Percentiles rank a stretch among this genome's conserved stretches.
These are phyloP conservation scores for Syzygium grande DNA, from an alignment of 345 rosid species.

Conservation along the genomic window DNA sequence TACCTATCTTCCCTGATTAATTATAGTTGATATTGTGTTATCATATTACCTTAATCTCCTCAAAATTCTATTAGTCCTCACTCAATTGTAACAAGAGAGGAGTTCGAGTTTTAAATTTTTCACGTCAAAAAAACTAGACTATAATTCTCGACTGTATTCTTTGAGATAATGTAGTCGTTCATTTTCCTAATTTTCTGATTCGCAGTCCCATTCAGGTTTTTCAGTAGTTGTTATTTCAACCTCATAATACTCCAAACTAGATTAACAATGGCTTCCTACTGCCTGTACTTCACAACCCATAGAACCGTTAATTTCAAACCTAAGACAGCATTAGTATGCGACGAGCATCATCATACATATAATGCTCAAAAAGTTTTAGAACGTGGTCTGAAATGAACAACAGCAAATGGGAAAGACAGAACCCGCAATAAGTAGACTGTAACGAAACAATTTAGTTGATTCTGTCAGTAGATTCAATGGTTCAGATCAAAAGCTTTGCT, in stretches of 20 bases:
- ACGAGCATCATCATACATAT: neutral
- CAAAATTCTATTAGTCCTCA: neutral
- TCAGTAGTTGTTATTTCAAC: neutral
- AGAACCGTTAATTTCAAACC: neutral
- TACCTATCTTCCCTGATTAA: too few relatives aligned
- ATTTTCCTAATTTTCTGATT: neutral
- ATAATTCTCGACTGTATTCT: neutral
- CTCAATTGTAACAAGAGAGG: neutral
- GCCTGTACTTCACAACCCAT: neutral
- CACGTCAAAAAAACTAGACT: neutral
- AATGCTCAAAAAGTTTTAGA: neutral
- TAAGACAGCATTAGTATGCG: neutral
- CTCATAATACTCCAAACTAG: neutral
- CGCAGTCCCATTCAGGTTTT: neutral
- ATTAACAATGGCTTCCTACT: neutral
- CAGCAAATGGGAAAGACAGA: neutral
- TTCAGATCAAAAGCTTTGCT: neutral
- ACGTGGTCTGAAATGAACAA: neutral
- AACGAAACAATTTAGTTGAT: neutral
- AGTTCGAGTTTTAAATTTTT: neutral
- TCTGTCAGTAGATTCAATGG: neutral
- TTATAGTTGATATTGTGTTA: too few relatives aligned
- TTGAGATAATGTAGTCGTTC: neutral
- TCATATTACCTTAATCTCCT: neutral
- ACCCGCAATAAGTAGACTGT: neutral